Percentiles rank a stretch among this genome's conserved stretches.
phyloP scores from a whole-genome alignment of 2,329 filamentous ascomycete genomes.

The Davidsoniella virescens region DNA sequence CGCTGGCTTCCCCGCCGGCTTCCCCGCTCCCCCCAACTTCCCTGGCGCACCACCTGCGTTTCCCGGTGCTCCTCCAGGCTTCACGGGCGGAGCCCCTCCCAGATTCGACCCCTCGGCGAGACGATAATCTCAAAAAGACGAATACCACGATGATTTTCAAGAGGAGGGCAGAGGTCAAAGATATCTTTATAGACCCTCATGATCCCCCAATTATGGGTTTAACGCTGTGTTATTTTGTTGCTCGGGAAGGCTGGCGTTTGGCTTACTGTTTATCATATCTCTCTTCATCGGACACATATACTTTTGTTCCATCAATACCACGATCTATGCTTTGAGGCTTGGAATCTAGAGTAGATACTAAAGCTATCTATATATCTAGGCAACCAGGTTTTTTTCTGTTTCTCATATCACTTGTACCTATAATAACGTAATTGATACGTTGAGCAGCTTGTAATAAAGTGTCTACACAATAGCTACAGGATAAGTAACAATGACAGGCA shows the following conservation, averaged over 20 bases:
- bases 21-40: slow-evolving; percentile 31
- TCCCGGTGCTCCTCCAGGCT: slow-evolving; percentile 34
- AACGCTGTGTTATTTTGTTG: slow-evolving; percentile 13
- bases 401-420: not conserved
- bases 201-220: slow-evolving; percentile 7
- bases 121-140: slow-evolving; percentile 24
- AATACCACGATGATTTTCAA: not conserved
- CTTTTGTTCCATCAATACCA: slow-evolving; percentile 12
- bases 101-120: slow-evolving; percentile 62
- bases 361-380: not conserved
- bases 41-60: slow-evolving; percentile 22
- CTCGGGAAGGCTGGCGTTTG: slow-evolving; percentile 14
- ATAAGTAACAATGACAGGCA: too few relatives aligned
- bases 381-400: not conserved
- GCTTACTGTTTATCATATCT: slow-evolving; percentile 13
- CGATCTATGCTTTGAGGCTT: slow-evolving; percentile 7
- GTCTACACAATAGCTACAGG: too few relatives aligned
- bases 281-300: slow-evolving; percentile 9
- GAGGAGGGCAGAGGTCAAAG: slow-evolving; percentile 3
- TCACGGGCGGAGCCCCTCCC: slow-evolving; percentile 41
- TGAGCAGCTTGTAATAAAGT: too few relatives aligned
- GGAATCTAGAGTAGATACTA: not conserved
- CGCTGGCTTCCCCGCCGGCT: slow-evolving; percentile 34
- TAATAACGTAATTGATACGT: not conserved
- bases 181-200: not conserved